phyloP scores from a whole-genome alignment of 306 rosid genomes.

The Pueraria montana region DNA sequence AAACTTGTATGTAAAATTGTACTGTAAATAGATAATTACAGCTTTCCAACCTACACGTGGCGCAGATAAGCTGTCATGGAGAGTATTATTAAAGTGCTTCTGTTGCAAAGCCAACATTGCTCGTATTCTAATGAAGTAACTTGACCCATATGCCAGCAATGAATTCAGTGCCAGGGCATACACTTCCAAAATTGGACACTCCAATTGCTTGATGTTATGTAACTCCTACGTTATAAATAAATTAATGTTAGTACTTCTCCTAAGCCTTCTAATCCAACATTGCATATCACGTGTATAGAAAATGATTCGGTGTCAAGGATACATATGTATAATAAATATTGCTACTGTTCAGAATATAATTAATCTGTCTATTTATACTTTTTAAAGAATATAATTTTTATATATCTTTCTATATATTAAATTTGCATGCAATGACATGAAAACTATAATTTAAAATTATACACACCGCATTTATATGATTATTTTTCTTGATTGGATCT shows the following conservation, averaged over 20 bases:
- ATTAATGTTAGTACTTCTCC: slow-evolving; percentile 28
- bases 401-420: background rate
- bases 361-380: background rate
- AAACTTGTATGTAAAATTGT: no score
- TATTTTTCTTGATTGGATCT: background rate
- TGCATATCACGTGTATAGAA: background rate
- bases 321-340: background rate
- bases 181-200: slow-evolving; percentile 37
- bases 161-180: slow-evolving; percentile 16
- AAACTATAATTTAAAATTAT: background rate
- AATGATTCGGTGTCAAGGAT: background rate
- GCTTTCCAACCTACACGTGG: no score
- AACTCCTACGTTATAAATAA: slow-evolving; percentile 6
- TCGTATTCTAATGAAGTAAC: slow-evolving; percentile 13
- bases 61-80: no score
- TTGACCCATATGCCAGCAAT: slow-evolving; percentile 37
- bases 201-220: slow-evolving; percentile 48
- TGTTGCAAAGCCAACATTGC: background rate
- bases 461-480: background rate
- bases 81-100: slow-evolving; percentile 14
- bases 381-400: background rate
- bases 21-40: no score
- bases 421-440: background rate
- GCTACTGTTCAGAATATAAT: background rate
- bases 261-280: background rate